A percentile compares a stretch with the other conserved stretches of the same genome.
Evolutionary conservation across 2,329 filamentous ascomycete genomes (phyloP).

Genomic region (Neurospora sp.): DNA sequence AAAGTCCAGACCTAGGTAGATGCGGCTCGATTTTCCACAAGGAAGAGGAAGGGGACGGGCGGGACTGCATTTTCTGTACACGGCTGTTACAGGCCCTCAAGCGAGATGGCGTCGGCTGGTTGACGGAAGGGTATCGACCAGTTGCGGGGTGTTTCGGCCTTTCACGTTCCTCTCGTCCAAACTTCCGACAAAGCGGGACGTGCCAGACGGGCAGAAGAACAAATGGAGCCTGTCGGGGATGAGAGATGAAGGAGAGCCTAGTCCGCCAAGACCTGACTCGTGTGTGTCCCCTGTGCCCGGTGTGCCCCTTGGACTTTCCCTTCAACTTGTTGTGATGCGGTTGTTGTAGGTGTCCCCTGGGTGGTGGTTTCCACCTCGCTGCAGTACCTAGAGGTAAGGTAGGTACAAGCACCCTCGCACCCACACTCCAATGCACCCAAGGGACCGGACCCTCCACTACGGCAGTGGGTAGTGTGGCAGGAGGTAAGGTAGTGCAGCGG

Average conservation of each 20-base stretch:
- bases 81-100: background rate
- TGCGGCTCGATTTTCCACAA: background rate
- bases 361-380: background rate
- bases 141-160: background rate
- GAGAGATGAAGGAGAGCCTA: background rate
- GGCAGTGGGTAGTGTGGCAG: background rate
- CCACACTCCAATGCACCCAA: background rate
- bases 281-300: background rate
- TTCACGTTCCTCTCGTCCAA: background rate
- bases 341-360: background rate
- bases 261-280: background rate
- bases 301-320: background rate
- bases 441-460: background rate
- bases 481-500: conserved; percentile 1
- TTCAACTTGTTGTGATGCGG: background rate
- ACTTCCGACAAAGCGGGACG: background rate
- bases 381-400: background rate
- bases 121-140: background rate
- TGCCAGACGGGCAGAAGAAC: background rate
- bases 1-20: background rate
- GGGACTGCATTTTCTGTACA: background rate
- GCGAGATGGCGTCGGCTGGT: background rate
- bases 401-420: background rate
- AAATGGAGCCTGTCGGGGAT: background rate
- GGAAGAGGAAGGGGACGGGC: background rate